A percentile compares a stretch with the other conserved stretches of the same genome.
Conservation (phyloP, 1,284 basidiomycete genomes). For the Ceratobasidium papillatum region DNA sequence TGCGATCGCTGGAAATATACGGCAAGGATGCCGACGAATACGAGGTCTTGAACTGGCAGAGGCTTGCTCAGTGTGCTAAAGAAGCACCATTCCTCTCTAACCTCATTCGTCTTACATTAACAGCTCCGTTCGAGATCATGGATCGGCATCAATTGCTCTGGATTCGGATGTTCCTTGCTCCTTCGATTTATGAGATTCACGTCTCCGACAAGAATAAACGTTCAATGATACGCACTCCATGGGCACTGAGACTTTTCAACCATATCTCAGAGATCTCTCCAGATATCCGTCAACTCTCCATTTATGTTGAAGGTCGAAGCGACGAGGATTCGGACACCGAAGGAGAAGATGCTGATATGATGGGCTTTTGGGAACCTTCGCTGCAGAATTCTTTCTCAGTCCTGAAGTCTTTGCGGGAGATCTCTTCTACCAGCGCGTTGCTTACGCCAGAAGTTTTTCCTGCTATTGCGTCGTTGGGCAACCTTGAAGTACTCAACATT, state of each 20-base stretch:
- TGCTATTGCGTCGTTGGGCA: neutral
- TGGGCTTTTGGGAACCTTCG: neutral
- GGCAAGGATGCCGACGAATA: neutral
- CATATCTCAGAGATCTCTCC: neutral
- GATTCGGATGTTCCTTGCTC: neutral
- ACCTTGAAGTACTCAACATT: neutral
- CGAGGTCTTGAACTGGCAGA: neutral
- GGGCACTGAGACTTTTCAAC: neutral
- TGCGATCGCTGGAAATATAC: conserved; percentile 16
- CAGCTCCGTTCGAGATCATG: neutral
- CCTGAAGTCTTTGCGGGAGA: neutral
- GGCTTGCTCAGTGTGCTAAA: neutral
- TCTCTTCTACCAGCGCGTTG: neutral
- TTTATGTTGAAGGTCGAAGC: neutral
- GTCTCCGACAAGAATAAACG: neutral
- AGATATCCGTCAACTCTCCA: neutral
- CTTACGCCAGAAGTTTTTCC: neutral
- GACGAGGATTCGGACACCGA: neutral
- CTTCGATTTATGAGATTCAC: neutral
- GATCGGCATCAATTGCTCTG: conserved; percentile 10
- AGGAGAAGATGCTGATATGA: neutral
- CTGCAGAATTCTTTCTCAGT: neutral
- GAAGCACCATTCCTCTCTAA: neutral
- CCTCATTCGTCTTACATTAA: neutral
- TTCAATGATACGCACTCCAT: neutral